Evolutionary conservation across 805 yeast genomes (phyloP).

Genomic region (Tetrapisispora nanseiensis): DNA sequence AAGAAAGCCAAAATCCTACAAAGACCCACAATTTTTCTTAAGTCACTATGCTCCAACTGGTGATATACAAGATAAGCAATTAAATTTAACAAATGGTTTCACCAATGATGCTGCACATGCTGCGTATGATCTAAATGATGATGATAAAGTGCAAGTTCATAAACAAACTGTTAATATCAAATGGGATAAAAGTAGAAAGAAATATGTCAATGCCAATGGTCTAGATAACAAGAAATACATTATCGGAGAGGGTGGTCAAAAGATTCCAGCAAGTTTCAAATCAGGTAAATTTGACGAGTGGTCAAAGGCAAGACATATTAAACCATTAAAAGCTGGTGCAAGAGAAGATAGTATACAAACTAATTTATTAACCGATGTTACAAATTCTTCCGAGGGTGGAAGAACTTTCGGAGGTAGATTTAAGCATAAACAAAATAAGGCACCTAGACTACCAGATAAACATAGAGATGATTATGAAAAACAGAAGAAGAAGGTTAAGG

Average conservation of each 20-base stretch:
- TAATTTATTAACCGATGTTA: constrained; percentile 28
- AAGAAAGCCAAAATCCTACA: constrained; percentile 41
- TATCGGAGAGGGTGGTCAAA: constrained; percentile 89
- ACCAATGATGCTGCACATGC: constrained; percentile 79
- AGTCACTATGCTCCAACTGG: constrained; percentile 83
- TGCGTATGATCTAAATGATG: constrained; percentile 77
- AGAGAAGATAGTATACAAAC: constrained; percentile 34
- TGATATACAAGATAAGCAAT: constrained; percentile 75
- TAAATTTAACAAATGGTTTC: constrained; percentile 48
- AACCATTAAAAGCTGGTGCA: constrained; percentile 40
- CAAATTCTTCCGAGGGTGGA: constrained; percentile 3
- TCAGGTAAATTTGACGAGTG: constrained; percentile 90
- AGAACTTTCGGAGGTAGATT: constrained; percentile 37
- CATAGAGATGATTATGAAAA: constrained; percentile 74
- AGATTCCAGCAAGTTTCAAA: constrained; percentile 81
- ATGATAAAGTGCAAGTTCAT: constrained; percentile 56
- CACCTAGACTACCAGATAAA: constrained; percentile 89
- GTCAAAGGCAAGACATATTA: constrained; percentile 61
- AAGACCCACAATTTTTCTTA: constrained; percentile 72
- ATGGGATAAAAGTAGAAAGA: constrained; percentile 93
- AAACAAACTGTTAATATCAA: constrained; percentile 58
- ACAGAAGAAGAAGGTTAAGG: constrained; percentile 73
- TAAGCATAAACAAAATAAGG: constrained; percentile 62
- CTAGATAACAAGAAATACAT: constrained; percentile 71
- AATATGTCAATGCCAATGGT: constrained; percentile 72